Base-by-base conservation (phyloP, 2,329 filamentous ascomycete species). In the Chaetomiaceae sp. region DNA sequence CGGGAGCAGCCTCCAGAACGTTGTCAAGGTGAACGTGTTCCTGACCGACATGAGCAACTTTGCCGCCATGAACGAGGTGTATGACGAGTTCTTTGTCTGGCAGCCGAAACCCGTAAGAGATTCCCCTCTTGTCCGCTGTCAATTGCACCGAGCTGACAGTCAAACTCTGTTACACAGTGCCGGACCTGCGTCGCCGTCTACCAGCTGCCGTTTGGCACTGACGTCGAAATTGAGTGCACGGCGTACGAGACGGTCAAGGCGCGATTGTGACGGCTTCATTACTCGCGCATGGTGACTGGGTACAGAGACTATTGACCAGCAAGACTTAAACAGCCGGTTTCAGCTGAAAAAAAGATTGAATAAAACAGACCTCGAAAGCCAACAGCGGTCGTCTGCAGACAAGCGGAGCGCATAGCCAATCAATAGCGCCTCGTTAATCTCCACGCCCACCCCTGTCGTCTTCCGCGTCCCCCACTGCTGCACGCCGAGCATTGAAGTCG, bases 181-280 rank as follows among this genome's bases (percentile, higher is more conserved):
- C 70, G 85, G 54, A 87, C 82, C 47, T 91, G 87, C 65, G 85
- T 91, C 23, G 86, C 86, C 0, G 88, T 90, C 12, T 82, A 87
- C 69, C 79, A 86, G 66, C 72, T 91, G 61, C 87, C 87, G 1
- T 79, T 87, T 64, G 79, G 80, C 11, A 85, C 86, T 3, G 80
- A 85, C 54, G 82, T 91, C 8, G 87, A 90, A 74, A 88, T 91
- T 65, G 87, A 91, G 72, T 86, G 82, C 66, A 84, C 85, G 67
- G 84, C 84, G 3, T 65, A 65, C 46, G 53, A 53, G 50, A 47
- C 17, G 17, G 39, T 40, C 11, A 55, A 52, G 34, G 37, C 53
- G 6, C 45, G 47, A 22, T 27, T 55, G 40, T 52, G 19, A 40
- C 6, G n/a, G n/a, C n/a, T n/a, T n/a, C n/a, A n/a, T n/a, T n/a